These are phyloP conservation scores for Corymbia calophylla DNA, from an alignment of 441 rosid genomes.

Conservation along the genomic window DNA sequence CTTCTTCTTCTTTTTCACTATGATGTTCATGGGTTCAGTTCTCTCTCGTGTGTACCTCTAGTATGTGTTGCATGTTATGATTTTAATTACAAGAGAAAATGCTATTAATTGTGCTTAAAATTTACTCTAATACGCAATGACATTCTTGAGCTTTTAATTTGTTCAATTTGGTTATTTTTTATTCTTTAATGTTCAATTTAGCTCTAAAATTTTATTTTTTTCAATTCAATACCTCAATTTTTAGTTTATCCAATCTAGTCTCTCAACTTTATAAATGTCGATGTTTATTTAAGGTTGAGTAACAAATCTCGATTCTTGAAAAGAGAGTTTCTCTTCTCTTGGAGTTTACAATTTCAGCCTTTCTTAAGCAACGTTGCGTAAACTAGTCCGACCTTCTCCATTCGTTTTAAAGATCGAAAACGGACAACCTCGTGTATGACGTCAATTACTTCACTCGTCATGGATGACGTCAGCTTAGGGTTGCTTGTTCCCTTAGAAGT, in stretches of 20 bases:
- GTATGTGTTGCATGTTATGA: background rate
- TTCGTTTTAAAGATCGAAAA: background rate
- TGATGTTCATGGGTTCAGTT: too few relatives aligned
- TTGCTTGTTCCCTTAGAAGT: background rate
- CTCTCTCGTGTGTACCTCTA: background rate
- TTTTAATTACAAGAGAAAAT: background rate
- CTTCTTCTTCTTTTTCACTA: too few relatives aligned
- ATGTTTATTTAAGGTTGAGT: background rate
- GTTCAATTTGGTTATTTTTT: background rate
- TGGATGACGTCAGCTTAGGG: background rate
- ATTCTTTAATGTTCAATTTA: background rate
- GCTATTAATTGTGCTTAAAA: accelerated
- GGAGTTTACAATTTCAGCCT: too few relatives aligned
- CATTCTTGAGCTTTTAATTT: accelerated
- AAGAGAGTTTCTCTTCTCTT: background rate
- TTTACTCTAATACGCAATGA: accelerated
- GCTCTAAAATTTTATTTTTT: background rate
- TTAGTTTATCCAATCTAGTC: background rate
- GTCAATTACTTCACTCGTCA: background rate
- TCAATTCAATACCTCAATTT: background rate
- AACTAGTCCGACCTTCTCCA: background rate
- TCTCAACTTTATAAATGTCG: too few relatives aligned
- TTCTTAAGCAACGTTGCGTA: background rate
- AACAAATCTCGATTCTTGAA: background rate
- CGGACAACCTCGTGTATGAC: background rate